Base-by-base conservation (phyloP, 2,329 filamentous ascomycete genomes). In the Aspergillus vadensis region DNA sequence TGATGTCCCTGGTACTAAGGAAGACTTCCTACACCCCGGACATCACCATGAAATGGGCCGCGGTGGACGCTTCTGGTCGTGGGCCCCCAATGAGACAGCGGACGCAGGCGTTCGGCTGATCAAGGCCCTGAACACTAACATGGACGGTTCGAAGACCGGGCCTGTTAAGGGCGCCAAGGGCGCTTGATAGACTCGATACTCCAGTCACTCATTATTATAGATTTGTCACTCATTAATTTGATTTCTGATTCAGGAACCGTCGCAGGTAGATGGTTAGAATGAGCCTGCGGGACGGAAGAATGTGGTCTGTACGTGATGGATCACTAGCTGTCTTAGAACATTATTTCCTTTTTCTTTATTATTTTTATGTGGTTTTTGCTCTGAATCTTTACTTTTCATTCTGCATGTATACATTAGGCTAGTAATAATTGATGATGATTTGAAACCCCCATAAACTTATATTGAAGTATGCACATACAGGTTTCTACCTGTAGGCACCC, bases 61-160 rank as follows among this genome's bases (percentile, higher is more conserved):
- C 0, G 79, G 81, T 66, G 76, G 80, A 36, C 75, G 76, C 57
- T 87, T 87, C 64, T 87, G 85, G 85, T 72, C 72, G 2, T 72
- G 80, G 32, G 81, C 84, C 68, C 74, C 81, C 77, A 74, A 73
- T 51, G 82, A 85, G 69, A 80, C 78, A n/a, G 79, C 77, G 6
- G 74, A 80, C 58, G 78, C 84, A 19, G 85, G 84, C 21, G 77
- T 74, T 60, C 75, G 74, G 5, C 72, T 85, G 61, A 86, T 86
- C 70, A 79, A 81, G 54, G 77, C 76, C 50, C 64, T 77, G 63
- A 75, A 73, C 17, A 60, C 44, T n/a, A 55, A 43, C 6, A 36
- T 39, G 32, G 30, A 49, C 12, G 48, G 44, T 27, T 61, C 48
- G 15, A 43, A 21, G 36, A 43, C 44, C n/a, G 9, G 41, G 7